Percentiles rank a stretch among this genome's conserved stretches.
Evolutionary conservation across 345 rosid genomes (phyloP).

Genomic region (Mallotus nudiflorus): DNA sequence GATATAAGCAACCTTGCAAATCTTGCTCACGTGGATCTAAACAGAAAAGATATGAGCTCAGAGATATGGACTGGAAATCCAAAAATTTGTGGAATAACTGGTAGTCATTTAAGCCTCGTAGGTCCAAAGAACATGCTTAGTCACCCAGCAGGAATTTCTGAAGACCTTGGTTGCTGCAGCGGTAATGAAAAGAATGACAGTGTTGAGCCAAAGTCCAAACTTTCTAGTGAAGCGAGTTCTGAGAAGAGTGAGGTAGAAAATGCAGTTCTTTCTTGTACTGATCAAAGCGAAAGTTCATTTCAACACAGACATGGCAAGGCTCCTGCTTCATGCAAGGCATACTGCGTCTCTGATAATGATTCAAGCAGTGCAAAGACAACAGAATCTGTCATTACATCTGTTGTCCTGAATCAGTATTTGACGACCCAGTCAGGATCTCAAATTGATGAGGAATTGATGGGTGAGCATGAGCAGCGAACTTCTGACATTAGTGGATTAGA

Average conservation of each 20-base stretch:
- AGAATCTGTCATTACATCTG: conserved; percentile 19
- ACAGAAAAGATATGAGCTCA: not conserved
- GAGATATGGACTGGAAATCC: conserved; percentile 12
- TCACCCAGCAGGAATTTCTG: conserved; percentile 10
- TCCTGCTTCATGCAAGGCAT: conserved; percentile 38
- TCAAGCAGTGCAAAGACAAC: conserved; percentile 30
- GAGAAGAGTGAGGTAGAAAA: conserved; percentile 32
- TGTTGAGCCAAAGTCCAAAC: conserved; percentile 19
- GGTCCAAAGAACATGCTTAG: conserved; percentile 17
- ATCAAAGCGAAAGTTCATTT: conserved; percentile 15
- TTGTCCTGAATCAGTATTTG: conserved; percentile 15
- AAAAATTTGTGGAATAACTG: not conserved
- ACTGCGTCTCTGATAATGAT: conserved; percentile 36
- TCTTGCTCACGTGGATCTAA: conserved; percentile 16
- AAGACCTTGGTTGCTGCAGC: conserved; percentile 19
- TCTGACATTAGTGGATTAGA: conserved; percentile 17
- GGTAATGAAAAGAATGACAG: conserved; percentile 19
- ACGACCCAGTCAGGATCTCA: conserved; percentile 20
- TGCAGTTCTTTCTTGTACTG: conserved; percentile 10
- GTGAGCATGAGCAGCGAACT: conserved; percentile 29
- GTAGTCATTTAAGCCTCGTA: not conserved
- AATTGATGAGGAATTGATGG: conserved; percentile 12
- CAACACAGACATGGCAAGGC: conserved; percentile 21
- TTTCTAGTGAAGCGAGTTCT: conserved; percentile 13
- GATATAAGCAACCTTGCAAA: not conserved